A percentile compares a stretch with the other conserved stretches of the same genome.
Conservation (phyloP, 2,329 filamentous ascomycete species). For the Xylariaceae sp. region DNA sequence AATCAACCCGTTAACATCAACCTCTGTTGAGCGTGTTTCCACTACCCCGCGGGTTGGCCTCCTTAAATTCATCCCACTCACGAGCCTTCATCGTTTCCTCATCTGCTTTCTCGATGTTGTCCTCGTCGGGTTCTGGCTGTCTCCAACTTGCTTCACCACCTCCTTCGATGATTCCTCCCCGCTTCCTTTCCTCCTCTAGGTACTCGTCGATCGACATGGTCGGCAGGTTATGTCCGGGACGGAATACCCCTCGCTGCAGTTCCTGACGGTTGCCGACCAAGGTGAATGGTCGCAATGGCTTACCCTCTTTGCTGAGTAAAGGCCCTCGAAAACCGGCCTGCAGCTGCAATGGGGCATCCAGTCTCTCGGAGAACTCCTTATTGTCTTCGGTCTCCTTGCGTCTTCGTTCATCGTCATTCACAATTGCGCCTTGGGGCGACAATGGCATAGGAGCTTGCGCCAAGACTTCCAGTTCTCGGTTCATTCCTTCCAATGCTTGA, state of each 20-base stretch:
- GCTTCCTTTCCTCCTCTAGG: slow-evolving; percentile 77
- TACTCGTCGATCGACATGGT: slow-evolving; percentile 99
- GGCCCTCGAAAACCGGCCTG: slow-evolving; percentile 56
- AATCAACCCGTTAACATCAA: slow-evolving; percentile 11
- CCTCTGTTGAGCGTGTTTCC: slow-evolving; percentile 82
- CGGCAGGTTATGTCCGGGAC: slow-evolving; percentile 84
- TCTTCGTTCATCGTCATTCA: slow-evolving; percentile 43
- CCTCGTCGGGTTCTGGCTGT: slow-evolving; percentile 74
- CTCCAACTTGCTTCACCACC: slow-evolving; percentile 70
- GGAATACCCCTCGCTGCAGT: slow-evolving; percentile 75
- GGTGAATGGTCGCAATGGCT: slow-evolving; percentile 86
- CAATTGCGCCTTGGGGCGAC: slow-evolving; percentile 40
- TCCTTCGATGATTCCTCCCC: slow-evolving; percentile 86
- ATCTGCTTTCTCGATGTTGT: slow-evolving; percentile 82
- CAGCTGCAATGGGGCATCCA: slow-evolving; percentile 60
- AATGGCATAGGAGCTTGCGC: slow-evolving; percentile 60
- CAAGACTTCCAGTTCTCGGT: slow-evolving; percentile 78
- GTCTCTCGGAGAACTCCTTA: slow-evolving; percentile 62
- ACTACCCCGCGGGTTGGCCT: slow-evolving; percentile 78
- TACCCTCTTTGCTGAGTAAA: slow-evolving; percentile 71
- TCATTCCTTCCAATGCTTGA: slow-evolving; percentile 79
- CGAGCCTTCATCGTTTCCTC: slow-evolving; percentile 88
- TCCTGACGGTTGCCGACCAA: slow-evolving; percentile 72
- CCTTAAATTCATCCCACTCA: slow-evolving; percentile 90
- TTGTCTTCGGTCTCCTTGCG: slow-evolving; percentile 32